phyloP scores from a whole-genome alignment of 371 early-diverging fungal genomes.

The Rhizopus arrhizus region DNA sequence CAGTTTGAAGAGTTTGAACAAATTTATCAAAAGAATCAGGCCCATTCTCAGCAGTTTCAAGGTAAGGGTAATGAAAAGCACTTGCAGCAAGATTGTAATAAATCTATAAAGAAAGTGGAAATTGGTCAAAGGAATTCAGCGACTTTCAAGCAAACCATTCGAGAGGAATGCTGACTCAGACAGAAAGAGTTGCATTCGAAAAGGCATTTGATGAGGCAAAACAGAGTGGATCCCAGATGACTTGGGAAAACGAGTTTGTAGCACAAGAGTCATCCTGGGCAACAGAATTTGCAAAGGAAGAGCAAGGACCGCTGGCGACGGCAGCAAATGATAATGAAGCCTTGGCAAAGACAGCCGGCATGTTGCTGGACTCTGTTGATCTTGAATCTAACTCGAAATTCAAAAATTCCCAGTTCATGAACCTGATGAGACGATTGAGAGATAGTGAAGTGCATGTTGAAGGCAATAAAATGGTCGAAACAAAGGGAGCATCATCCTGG shows the following conservation, averaged over 20 bases:
- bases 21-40: conserved; percentile 50
- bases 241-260: conserved; percentile 61
- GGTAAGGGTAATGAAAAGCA: conserved; percentile 3
- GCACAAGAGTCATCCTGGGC: conserved; percentile 56
- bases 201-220: conserved; percentile 73
- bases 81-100: too few species aligned
- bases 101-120: conserved; percentile 3
- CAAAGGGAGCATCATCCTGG: conserved; percentile 37
- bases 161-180: conserved; percentile 7
- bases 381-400: conserved; percentile 86
- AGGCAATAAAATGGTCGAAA: conserved; percentile 79
- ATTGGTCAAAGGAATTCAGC: conserved; percentile 53
- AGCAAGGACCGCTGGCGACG: conserved; percentile 1
- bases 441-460: conserved; percentile 85
- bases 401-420: conserved; percentile 86
- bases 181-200: conserved; percentile 61
- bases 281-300: conserved; percentile 52
- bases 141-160: conserved; percentile 29
- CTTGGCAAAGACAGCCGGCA: conserved; percentile 83
- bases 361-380: conserved; percentile 78
- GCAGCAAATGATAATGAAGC: conserved; percentile 59
- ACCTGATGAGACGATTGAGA: conserved; percentile 86
- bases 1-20: conserved; percentile 74
- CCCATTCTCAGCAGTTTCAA: conserved; percentile 14
- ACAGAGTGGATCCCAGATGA: conserved; percentile 17